Base-by-base conservation (phyloP, 768 basidiomycete species). In the Boletus pseudopeckii region DNA sequence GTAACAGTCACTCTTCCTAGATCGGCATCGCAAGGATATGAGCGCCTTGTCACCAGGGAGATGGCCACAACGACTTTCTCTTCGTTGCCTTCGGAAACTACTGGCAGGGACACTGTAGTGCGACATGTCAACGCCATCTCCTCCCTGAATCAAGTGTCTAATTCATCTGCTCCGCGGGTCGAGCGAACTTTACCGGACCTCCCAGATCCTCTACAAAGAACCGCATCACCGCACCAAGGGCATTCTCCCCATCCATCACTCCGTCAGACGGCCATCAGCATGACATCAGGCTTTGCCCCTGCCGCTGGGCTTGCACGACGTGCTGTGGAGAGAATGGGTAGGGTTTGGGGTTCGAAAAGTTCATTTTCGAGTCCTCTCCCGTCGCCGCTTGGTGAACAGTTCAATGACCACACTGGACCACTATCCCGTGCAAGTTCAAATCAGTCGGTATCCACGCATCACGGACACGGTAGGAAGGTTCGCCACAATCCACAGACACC, bases 291-390 rank as follows among this genome's bases (percentile, higher is more conserved):
- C 39, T 76, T 88, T 45, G 83, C 83, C 3, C 86, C 87, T 26
- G 85, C 84, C 20, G 86, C 86, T 17, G 88, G 87, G 9, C 76
- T 88, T 9, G 89, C 88, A 10, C 85, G 84, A 63, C 80, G 85
- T 52, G 88, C 90, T 4, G 87, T 88, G 4, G 88, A 90, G 72
- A 86, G 82, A 68, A 81, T 90, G 75, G 84, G 84, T 37, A 79
- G 82, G 38, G 84, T 80, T 20, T 84, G 79, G 79, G 82, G 78
- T 48, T 76, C 75, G 28, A 74, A 69, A 58, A 36, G 57, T 30
- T 64, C 72, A 7, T 56, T 71, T 48, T 71, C 75, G 20, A 72
- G 72, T 55, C 65, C 73, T 41, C 77, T 80, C 43, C 76, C 80
- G 10, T 74, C 80, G 4, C 76, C 77, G 6, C 71, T 76, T 30